Evolutionary conservation across 768 basidiomycete genomes (phyloP).

Genomic region (Boletus insuetus): DNA sequence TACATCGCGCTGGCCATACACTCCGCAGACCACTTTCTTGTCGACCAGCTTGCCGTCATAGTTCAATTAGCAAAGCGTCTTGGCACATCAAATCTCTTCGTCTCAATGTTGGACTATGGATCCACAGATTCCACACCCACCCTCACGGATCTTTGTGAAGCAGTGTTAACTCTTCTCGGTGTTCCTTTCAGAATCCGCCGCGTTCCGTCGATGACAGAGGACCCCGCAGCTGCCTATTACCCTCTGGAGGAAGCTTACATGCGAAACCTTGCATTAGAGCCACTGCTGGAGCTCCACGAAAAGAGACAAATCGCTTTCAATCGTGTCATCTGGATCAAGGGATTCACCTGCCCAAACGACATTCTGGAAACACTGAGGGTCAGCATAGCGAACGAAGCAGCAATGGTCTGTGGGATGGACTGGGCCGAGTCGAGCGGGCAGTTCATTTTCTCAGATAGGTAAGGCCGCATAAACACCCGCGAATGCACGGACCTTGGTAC

Average conservation of each 20-base stretch:
- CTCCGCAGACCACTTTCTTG: slow-evolving; percentile 97
- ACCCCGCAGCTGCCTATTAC: slow-evolving; percentile 88
- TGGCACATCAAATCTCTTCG: slow-evolving; percentile 87
- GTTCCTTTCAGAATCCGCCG: slow-evolving; percentile 90
- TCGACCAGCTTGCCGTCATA: slow-evolving; percentile 97
- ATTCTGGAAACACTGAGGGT: slow-evolving; percentile 95
- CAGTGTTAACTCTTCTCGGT: slow-evolving; percentile 88
- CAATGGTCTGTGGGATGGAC: slow-evolving; percentile 99
- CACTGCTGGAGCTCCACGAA: slow-evolving; percentile 75
- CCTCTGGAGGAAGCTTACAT: slow-evolving; percentile 93
- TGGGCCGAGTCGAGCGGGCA: slow-evolving; percentile 98
- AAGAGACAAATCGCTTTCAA: slow-evolving; percentile 81
- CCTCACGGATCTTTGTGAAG: slow-evolving; percentile 91
- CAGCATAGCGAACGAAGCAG: slow-evolving; percentile 86
- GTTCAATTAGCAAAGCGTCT: slow-evolving; percentile 92
- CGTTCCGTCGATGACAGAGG: slow-evolving; percentile 91
- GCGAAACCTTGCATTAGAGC: slow-evolving; percentile 90
- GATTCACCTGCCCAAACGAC: slow-evolving; percentile 98
- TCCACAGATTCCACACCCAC: slow-evolving; percentile 95
- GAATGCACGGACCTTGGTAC: background rate
- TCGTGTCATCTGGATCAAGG: slow-evolving; percentile 96
- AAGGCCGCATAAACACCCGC: slow-evolving; percentile 19
- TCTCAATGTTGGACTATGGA: slow-evolving; percentile 97
- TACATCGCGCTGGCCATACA: slow-evolving; percentile 95
- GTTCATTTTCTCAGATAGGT: slow-evolving; percentile 98